Evolutionary conservation across 139 green algal genomes (phyloP).

Genomic region (Coccomyxa sp.): DNA sequence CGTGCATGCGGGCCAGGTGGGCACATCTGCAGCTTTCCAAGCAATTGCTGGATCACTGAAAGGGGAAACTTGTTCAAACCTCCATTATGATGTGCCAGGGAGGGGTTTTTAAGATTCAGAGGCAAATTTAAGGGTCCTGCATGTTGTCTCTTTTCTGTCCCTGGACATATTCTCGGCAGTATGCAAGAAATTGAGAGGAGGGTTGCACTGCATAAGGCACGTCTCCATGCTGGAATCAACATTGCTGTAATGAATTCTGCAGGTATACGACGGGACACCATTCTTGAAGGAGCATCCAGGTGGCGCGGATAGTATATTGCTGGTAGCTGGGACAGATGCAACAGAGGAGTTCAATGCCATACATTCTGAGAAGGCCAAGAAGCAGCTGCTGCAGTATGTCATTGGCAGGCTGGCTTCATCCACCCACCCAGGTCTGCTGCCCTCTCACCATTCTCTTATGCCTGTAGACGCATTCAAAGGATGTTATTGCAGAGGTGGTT

Average conservation of each 20-base stretch:
- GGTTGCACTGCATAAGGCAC: too few relatives aligned
- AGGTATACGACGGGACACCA: slow-evolving; percentile 89
- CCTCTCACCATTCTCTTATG: too few relatives aligned
- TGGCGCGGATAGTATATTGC: slow-evolving; percentile 80
- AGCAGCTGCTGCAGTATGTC: slow-evolving; percentile 77
- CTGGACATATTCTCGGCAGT: too few relatives aligned
- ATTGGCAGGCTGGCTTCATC: slow-evolving; percentile 41
- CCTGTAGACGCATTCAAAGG: too few relatives aligned
- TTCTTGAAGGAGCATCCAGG: slow-evolving; percentile 93
- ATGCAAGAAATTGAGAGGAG: too few relatives aligned
- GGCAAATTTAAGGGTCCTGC: too few relatives aligned
- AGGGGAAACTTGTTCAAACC: too few relatives aligned
- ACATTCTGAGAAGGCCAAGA: slow-evolving; percentile 81
- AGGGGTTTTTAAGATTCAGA: too few relatives aligned
- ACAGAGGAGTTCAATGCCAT: slow-evolving; percentile 87
- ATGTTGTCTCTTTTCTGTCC: too few relatives aligned
- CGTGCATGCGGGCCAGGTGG: slow-evolving; percentile 77
- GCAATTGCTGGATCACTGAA: too few relatives aligned
- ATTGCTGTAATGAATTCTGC: background rate
- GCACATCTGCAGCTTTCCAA: background rate
- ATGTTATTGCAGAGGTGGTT: too few relatives aligned
- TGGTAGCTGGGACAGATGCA: slow-evolving; percentile 45
- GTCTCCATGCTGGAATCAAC: background rate
- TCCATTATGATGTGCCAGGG: too few relatives aligned
- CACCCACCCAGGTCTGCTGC: background rate